These are phyloP conservation scores for Ajuga reptans DNA, from an alignment of 305 asterid species.

Conservation along the genomic window DNA sequence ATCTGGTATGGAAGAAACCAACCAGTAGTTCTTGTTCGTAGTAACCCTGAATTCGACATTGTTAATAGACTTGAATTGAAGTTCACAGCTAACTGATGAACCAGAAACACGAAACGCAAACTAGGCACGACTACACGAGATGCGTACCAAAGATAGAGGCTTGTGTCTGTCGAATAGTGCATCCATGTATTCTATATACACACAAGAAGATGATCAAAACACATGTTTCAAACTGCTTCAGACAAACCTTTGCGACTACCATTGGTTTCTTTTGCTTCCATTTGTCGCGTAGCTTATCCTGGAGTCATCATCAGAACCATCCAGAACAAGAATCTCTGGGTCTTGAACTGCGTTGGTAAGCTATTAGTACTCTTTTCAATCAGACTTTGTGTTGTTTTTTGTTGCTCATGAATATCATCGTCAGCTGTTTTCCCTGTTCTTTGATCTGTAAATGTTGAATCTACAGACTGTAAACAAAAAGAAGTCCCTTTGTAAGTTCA, in stretches of 20 bases:
- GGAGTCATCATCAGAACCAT: constrained; percentile 18
- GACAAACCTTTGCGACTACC: too few species aligned
- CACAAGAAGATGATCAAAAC: not conserved
- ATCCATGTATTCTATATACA: too few species aligned
- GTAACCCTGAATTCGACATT: too few species aligned
- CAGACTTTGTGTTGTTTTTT: constrained; percentile 27
- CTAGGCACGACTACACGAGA: not conserved
- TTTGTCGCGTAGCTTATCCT: too few species aligned
- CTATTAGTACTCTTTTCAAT: constrained; percentile 25
- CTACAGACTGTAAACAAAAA: constrained; percentile 19
- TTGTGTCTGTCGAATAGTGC: too few species aligned
- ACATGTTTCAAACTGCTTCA: not conserved
- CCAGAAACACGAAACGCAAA: not conserved
- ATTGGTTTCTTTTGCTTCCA: too few species aligned
- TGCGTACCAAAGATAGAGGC: not conserved
- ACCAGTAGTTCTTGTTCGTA: too few species aligned
- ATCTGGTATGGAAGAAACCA: too few species aligned
- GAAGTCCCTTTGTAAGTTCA: not conserved
- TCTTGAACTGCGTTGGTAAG: constrained; percentile 25
- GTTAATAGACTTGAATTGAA: not conserved
- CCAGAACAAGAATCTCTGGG: constrained; percentile 25
- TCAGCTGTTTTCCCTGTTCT: constrained; percentile 58
- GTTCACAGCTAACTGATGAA: not conserved
- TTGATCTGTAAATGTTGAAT: constrained; percentile 67
- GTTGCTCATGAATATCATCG: constrained; percentile 55